Evolutionary conservation across 2,329 filamentous ascomycete genomes (phyloP), one percentile per base, ranked within the genome.

Genomic region (Fusarium graminum): DNA sequence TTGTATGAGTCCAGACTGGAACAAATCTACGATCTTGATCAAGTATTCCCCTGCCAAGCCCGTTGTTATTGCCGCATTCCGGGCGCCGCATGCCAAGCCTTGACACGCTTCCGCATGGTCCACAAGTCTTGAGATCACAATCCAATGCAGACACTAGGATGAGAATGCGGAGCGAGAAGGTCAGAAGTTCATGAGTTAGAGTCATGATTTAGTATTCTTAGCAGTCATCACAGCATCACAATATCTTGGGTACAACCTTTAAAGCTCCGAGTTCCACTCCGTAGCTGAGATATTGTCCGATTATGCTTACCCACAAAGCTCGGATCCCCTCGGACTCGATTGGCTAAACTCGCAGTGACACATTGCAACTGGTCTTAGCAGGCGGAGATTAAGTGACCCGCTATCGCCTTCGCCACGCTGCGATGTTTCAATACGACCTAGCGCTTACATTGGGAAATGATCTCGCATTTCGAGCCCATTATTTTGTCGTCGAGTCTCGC

Each of bases 351-450:
- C 36, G 36, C 3, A 19, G 6, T 0, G 28, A 45, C 16, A 19
- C 58, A 12, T n/a, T n/a, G n/a, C 44, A 45, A 60, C 47, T 30
- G 17, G 16, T 57, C 7, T 2, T 7, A n/a, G 9, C 11, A 17
- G 2, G 7, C 2, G 28, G 40, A 51, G 38, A 63, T 63, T 45
- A 32, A 36, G 38, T 39, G 54, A 46, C 39, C 58, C 58, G 58
- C 59, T 22, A 11, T 32, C 30, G 39, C 40, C 40, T 36, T 39
- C 36, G 52, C 45, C 28, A 32, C 52, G 22, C 16, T 10, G 32
- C n/a, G 8, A 3, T 40, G 59, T 63, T 58, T 63, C 58, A 49
- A 63, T 39, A 9, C 10, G 4, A 14, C 25, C 25, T 62, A 63
- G 58, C 16, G 58, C 58, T 63, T 63, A 50, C 25, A 14, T 6